These are phyloP conservation scores for Adansonia gregorii DNA, from an alignment of 441 rosid genomes.

Conservation along the genomic window DNA sequence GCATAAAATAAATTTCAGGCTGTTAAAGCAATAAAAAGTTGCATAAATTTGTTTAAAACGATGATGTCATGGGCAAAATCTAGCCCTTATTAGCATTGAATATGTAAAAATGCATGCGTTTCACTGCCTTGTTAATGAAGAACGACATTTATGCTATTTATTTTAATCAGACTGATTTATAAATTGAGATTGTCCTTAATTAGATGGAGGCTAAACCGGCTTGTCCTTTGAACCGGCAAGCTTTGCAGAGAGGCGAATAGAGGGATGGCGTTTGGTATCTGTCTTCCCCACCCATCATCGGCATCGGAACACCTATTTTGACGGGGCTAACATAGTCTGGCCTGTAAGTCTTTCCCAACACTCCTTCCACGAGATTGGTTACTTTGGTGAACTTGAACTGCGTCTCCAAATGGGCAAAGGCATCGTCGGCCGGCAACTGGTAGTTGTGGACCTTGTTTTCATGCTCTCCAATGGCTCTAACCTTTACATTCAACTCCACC, in stretches of 20 bases:
- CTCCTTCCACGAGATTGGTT: slow-evolving; percentile 70
- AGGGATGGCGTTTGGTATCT: slow-evolving; percentile 66
- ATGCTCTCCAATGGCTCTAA: slow-evolving; percentile 63
- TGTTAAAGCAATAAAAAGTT: neutral
- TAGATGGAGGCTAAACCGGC: slow-evolving; percentile 28
- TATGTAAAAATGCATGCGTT: too few relatives aligned
- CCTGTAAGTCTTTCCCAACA: slow-evolving; percentile 78
- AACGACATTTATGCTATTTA: neutral
- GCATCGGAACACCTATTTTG: slow-evolving; percentile 83
- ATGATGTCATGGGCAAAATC: neutral
- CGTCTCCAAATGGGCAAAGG: slow-evolving; percentile 83
- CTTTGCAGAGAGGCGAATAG: slow-evolving; percentile 58
- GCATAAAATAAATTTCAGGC: too few relatives aligned
- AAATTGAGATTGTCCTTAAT: slow-evolving; percentile 26
- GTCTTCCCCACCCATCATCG: slow-evolving; percentile 93
- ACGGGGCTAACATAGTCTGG: slow-evolving; percentile 73
- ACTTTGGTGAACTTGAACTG: slow-evolving; percentile 69
- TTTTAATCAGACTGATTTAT: slow-evolving; percentile 26
- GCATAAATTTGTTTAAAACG: neutral
- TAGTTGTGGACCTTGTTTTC: slow-evolving; percentile 77
- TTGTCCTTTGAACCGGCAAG: slow-evolving; percentile 63
- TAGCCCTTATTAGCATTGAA: neutral
- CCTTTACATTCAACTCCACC: slow-evolving; percentile 55
- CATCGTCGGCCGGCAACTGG: slow-evolving; percentile 62
- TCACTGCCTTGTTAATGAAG: too few relatives aligned